Evolutionary conservation across 129 eudicot genomes (phyloP), one percentile per base, ranked within the genome.

Genomic region (Flaveria sonorensis): DNA sequence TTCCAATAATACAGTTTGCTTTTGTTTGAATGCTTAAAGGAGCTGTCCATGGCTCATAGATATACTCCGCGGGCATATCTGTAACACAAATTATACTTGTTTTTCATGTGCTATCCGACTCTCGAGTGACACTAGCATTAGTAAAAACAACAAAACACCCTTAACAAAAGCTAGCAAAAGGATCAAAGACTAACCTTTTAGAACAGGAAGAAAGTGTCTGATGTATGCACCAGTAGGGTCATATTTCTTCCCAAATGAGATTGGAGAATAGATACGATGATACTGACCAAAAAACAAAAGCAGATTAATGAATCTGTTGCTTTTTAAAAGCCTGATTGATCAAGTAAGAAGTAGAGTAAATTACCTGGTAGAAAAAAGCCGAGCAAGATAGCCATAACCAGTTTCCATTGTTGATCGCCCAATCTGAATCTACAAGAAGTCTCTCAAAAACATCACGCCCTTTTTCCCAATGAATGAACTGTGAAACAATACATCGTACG

Each of bases 361-460:
- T 72, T 73, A 92, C 97, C 96, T 92, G 96, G 79, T 92, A 89
- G 77, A 92, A 92, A 83, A 92, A 92, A 12, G 97, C 83, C 10
- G 96, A 92, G 77, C 97, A 92, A 2, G 97, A 92, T 23, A 92
- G 86, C 97, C 96, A 92, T 71, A 92, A 60, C 97, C 97, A 92
- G 45, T 92, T 92, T 66, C 93, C 97, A 56, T 89, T 92, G 78
- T 89, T 89, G 60, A 92, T 83, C 75, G 97, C 88, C 97, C 97
- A 89, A 80, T 92, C 97, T 6, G 89, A 85, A 86, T 92, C 96
- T 8, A 92, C 84, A 74, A 92, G 89, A 55, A 92, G 93, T 68
- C 96, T 84, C 81, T 92, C 96, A 79, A 92, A 89, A 51, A 89
- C 93, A 83, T 92, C 92, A 9, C 97, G 93, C 57, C 97, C 96